Evolutionary conservation across 2,329 filamentous ascomycete genomes (phyloP), one percentile per base, ranked within the genome.

Genomic region (Ascochyta rabiei): DNA sequence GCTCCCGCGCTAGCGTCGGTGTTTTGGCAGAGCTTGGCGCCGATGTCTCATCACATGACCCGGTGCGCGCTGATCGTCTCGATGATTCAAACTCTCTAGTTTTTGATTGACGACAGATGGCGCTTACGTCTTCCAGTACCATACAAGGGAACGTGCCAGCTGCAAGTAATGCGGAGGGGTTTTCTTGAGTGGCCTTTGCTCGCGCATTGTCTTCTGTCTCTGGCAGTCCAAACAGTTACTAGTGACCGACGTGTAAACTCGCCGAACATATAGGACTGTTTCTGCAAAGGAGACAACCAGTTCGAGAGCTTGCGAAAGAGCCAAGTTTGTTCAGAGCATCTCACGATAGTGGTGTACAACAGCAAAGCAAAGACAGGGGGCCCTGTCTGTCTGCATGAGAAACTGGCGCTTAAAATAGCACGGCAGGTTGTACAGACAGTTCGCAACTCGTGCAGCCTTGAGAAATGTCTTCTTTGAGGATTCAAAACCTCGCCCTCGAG

Each of bases 1-100:
- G 46, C 53, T 55, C 40, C 41, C 23, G 45, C 16, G 41, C 47
- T 56, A 56, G 53, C 43, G 53, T 56, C 48, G 47, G 53, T 38
- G 38, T 33, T 40, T 30, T 18, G 16, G 9, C 1, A 8, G n/a
- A 37, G 15, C 39, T 41, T 42, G 23, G 39, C 23, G 10, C 52
- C 52, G 52, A 47, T 37, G 4, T 5, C 16, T 9, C 13, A 18
- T 50, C 52, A 55, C 52, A 38, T 55, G 52, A 15, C 41, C 7
- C 8, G 21, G n/a, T 8, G 7, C 15, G 19, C 4, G 31, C 1
- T n/a, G 4, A 5, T 28, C 2, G 9, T 28, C 24, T 28, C 12
- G 13, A 5, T 15, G 15, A 13, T 45, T 10, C 6, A 16, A 35
- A 38, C 8, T 16, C 4, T 34, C n/a, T 16, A 34, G 6, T 2